A percentile compares a stretch with the other conserved stretches of the same genome.
Conservation (phyloP, 352 stramenopile species). For the Halophytophthora polymorphica region DNA sequence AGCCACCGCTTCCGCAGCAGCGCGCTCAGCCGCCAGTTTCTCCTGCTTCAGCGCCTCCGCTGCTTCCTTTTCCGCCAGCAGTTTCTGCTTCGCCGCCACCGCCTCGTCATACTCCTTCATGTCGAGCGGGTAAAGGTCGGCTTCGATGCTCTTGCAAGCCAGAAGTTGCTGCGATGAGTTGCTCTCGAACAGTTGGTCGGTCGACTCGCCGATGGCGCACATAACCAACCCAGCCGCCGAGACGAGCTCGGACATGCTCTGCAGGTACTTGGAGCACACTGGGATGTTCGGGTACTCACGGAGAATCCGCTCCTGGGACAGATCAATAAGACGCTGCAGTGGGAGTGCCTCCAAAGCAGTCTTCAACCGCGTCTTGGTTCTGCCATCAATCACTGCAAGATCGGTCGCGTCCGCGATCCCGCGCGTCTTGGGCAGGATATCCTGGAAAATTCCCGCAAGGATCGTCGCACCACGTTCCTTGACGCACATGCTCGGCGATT, state of each 20-base stretch:
- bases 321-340: conserved; percentile 60
- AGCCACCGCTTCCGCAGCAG: conserved; percentile 19
- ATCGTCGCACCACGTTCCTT: conserved; percentile 85
- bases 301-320: conserved; percentile 72
- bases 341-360: conserved; percentile 52
- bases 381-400: conserved; percentile 20
- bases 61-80: conserved; percentile 40
- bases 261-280: conserved; percentile 81
- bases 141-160: conserved; percentile 61
- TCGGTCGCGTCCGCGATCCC: conserved; percentile 10
- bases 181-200: conserved; percentile 47
- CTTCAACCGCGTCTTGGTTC: conserved; percentile 28
- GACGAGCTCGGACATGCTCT: conserved; percentile 84
- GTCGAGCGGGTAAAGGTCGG: conserved; percentile 64
- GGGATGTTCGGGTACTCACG: conserved; percentile 76
- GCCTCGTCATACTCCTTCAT: conserved; percentile 67
- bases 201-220: conserved; percentile 42
- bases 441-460: conserved; percentile 67
- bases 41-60: conserved; percentile 45
- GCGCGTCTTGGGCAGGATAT: conserved; percentile 59
- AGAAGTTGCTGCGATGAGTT: conserved; percentile 36
- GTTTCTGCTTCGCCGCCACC: conserved; percentile 35
- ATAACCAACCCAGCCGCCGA: conserved; percentile 63
- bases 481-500: conserved; percentile 81
- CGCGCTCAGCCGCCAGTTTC: conserved; percentile 41